phyloP scores from a whole-genome alignment of 1,284 basidiomycete species.

The Malassezia dermatis region DNA sequence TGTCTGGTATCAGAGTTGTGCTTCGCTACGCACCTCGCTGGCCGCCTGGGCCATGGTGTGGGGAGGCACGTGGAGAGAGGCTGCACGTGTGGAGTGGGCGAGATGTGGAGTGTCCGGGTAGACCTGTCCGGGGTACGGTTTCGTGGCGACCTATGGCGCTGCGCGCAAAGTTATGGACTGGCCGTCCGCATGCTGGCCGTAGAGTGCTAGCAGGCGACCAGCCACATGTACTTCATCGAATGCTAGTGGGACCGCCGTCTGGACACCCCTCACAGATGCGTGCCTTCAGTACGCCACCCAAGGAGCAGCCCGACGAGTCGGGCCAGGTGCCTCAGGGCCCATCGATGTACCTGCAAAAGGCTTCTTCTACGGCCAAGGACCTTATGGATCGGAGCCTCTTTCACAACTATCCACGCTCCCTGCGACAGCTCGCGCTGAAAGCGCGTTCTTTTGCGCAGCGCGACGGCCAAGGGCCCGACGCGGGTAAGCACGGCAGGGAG shows the following conservation, averaged over 20 bases:
- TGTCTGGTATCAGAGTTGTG: conserved; percentile 4
- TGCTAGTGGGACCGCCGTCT: background rate
- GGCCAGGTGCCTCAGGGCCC: background rate
- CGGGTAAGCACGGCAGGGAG: conserved; percentile 3
- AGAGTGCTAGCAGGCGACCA: background rate
- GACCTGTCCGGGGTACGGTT: background rate
- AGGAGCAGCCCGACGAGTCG: background rate
- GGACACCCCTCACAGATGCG: background rate
- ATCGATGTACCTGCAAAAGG: background rate
- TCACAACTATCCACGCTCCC: conserved; percentile 38
- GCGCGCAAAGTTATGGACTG: background rate
- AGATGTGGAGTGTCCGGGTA: background rate
- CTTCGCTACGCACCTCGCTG: background rate
- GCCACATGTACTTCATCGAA: background rate
- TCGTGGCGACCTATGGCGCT: background rate
- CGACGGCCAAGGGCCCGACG: conserved; percentile 14
- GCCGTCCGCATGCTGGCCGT: background rate
- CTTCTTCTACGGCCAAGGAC: background rate
- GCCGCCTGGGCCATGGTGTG: background rate
- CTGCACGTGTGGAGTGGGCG: conserved; percentile 6
- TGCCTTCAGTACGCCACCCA: background rate
- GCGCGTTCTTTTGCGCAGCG: conserved; percentile 21
- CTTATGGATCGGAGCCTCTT: conserved; percentile 17
- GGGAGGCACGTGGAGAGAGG: conserved; percentile 8
- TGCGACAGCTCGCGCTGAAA: conserved; percentile 33